Percentiles rank a stretch among this genome's conserved stretches.
Evolutionary conservation across 192 early-diverging fungal species (phyloP).

Genomic region (Mortierella hygrophila): DNA sequence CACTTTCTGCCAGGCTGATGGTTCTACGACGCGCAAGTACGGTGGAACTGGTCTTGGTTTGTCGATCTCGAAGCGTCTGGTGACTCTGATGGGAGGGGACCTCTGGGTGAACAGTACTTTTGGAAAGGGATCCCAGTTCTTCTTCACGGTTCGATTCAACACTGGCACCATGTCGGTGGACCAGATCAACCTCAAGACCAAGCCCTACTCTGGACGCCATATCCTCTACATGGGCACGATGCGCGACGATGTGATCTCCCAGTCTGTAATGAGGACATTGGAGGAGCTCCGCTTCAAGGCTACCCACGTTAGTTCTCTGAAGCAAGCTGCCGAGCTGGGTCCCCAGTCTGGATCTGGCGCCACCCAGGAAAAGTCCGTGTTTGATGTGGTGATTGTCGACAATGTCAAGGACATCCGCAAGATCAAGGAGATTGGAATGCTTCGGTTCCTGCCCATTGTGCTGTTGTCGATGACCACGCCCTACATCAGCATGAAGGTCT

Average conservation of each 20-base stretch:
- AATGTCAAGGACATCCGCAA: slow-evolving; percentile 69
- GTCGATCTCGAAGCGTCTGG: slow-evolving; percentile 84
- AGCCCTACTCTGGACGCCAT: slow-evolving; percentile 73
- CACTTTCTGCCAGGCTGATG: slow-evolving; percentile 87
- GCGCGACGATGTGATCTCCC: slow-evolving; percentile 52
- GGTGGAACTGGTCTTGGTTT: slow-evolving; percentile 90
- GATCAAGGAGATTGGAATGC: slow-evolving; percentile 67
- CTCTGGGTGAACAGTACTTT: slow-evolving; percentile 83
- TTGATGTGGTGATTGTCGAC: slow-evolving; percentile 80
- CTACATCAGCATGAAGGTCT: slow-evolving; percentile 75
- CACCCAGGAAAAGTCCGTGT: slow-evolving; percentile 54
- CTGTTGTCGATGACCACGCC: slow-evolving; percentile 68
- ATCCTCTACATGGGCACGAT: slow-evolving; percentile 75
- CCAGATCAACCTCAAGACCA: slow-evolving; percentile 60
- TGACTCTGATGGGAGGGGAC: slow-evolving; percentile 81
- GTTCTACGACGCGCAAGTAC: slow-evolving; percentile 85
- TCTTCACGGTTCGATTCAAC: slow-evolving; percentile 75
- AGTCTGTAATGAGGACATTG: slow-evolving; percentile 61
- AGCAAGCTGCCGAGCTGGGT: slow-evolving; percentile 62
- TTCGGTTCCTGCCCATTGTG: slow-evolving; percentile 84
- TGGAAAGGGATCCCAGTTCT: slow-evolving; percentile 84
- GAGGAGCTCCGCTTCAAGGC: slow-evolving; percentile 64
- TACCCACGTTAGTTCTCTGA: slow-evolving; percentile 56
- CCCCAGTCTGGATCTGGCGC: slow-evolving; percentile 33
- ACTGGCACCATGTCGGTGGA: slow-evolving; percentile 55